Percentiles rank a stretch among this genome's conserved stretches.
phyloP scores from a whole-genome alignment of 768 basidiomycete species.

The Kwoniella newhampshirensis region DNA sequence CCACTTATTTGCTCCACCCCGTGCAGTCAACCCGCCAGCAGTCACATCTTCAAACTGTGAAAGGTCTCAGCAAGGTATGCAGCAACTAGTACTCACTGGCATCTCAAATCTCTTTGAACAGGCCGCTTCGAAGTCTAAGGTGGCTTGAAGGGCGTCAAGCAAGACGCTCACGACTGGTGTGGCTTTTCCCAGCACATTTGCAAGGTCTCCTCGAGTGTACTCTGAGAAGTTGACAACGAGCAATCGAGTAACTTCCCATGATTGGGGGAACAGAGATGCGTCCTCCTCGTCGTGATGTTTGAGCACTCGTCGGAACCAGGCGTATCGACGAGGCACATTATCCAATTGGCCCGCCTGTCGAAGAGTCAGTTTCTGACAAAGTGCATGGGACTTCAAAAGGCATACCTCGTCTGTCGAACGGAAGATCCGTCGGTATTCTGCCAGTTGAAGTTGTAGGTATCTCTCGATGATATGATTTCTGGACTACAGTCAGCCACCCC shows the following conservation, averaged over 20 bases:
- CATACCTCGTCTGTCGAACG: slow-evolving; percentile 78
- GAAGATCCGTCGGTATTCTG: slow-evolving; percentile 95
- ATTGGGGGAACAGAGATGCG: slow-evolving; percentile 73
- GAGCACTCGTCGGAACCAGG: slow-evolving; percentile 87
- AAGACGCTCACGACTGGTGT: slow-evolving; percentile 72
- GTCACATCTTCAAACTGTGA: slow-evolving; percentile 43
- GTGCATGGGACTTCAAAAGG: not conserved
- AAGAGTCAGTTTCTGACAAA: not conserved
- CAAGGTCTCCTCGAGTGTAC: slow-evolving; percentile 87
- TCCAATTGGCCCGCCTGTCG: slow-evolving; percentile 79
- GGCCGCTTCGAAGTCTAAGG: slow-evolving; percentile 80
- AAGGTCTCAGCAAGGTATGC: slow-evolving; percentile 74
- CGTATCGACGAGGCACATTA: slow-evolving; percentile 86
- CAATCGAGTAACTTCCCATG: slow-evolving; percentile 82
- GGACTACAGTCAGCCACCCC: slow-evolving; percentile 1
- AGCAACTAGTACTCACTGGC: slow-evolving; percentile 53
- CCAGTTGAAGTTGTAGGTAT: slow-evolving; percentile 83
- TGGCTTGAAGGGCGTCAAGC: slow-evolving; percentile 80
- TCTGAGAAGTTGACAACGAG: slow-evolving; percentile 83
- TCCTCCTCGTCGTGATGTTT: slow-evolving; percentile 85
- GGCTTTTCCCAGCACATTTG: slow-evolving; percentile 74
- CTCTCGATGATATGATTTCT: slow-evolving; percentile 74
- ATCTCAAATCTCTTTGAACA: slow-evolving; percentile 80
- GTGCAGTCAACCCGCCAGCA: slow-evolving; percentile 15
- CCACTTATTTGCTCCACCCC: slow-evolving; percentile 50